Percentiles rank a stretch among this genome's conserved stretches.
Conservation (phyloP, 1,284 basidiomycete genomes). For the Peniophora sp. region DNA sequence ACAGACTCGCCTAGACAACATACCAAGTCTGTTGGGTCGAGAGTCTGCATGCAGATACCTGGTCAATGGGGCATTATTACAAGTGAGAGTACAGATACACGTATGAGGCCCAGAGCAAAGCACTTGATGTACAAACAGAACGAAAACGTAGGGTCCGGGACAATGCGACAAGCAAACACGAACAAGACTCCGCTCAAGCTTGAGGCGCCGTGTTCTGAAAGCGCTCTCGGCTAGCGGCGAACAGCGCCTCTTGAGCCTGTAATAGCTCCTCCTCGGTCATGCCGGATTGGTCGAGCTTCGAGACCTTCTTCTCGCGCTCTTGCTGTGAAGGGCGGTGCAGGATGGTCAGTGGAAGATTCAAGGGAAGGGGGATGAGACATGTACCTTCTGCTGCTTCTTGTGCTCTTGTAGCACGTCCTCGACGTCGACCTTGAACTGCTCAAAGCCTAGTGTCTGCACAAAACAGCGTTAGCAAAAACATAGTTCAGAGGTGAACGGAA, state of each 20-base stretch:
- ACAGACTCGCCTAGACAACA: neutral
- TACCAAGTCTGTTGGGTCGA: neutral
- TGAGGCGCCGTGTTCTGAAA: slow-evolving; percentile 48
- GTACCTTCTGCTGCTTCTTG: slow-evolving; percentile 89
- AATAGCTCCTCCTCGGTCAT: slow-evolving; percentile 88
- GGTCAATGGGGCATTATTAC: neutral
- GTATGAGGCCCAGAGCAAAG: slow-evolving; percentile 6
- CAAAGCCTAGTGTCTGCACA: slow-evolving; percentile 80
- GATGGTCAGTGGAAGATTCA: too few species aligned
- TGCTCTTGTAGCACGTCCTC: slow-evolving; percentile 91
- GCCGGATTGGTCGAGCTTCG: slow-evolving; percentile 85
- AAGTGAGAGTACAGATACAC: slow-evolving; percentile 7
- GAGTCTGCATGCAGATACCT: neutral
- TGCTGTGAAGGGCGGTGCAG: slow-evolving; percentile 19
- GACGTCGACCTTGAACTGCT: slow-evolving; percentile 81
- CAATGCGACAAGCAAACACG: neutral
- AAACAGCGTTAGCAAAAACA: neutral
- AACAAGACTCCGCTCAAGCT: slow-evolving; percentile 18
- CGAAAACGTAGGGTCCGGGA: neutral
- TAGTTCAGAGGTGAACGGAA: neutral
- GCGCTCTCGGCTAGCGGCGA: slow-evolving; percentile 80
- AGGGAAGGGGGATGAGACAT: slow-evolving; percentile 15
- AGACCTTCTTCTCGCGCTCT: slow-evolving; percentile 85
- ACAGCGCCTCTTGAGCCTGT: slow-evolving; percentile 84
- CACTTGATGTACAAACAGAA: neutral